These are phyloP conservation scores for Umbelopsis isabellina DNA, from an alignment of 192 early-diverging fungal species.

Conservation along the genomic window DNA sequence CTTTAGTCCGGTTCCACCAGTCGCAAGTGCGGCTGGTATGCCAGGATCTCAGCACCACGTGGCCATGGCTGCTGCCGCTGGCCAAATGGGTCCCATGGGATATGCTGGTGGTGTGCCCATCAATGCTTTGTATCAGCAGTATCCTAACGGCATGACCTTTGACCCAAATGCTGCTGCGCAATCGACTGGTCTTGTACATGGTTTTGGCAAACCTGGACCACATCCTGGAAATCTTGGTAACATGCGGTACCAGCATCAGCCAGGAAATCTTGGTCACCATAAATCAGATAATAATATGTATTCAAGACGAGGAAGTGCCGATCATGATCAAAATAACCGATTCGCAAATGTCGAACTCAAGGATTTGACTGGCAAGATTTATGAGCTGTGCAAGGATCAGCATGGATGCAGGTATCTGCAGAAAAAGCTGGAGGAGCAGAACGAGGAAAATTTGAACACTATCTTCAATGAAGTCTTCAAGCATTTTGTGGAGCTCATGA, in stretches of 20 bases:
- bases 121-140: conserved; percentile 30
- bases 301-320: conserved; percentile 24
- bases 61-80: conserved; percentile 29
- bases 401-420: conserved; percentile 88
- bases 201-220: conserved; percentile 28
- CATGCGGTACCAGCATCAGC: conserved; percentile 22
- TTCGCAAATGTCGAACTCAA: conserved; percentile 70
- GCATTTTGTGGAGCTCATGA: conserved; percentile 83
- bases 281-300: conserved; percentile 43
- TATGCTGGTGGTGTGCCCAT: conserved; percentile 33
- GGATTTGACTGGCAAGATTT: conserved; percentile 73
- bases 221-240: not conserved
- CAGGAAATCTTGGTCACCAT: conserved; percentile 27
- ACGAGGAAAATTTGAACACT: conserved; percentile 60
- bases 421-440: conserved; percentile 81
- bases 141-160: conserved; percentile 24
- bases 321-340: conserved; percentile 57
- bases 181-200: conserved; percentile 17
- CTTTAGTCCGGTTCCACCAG: conserved; percentile 19
- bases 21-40: conserved; percentile 28
- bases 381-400: conserved; percentile 85
- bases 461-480: conserved; percentile 80
- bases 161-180: conserved; percentile 15
- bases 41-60: conserved; percentile 30
- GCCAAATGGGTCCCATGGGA: conserved; percentile 26